Base-by-base conservation (phyloP, 257 asterid genomes). In the Penstemon newberryi region DNA sequence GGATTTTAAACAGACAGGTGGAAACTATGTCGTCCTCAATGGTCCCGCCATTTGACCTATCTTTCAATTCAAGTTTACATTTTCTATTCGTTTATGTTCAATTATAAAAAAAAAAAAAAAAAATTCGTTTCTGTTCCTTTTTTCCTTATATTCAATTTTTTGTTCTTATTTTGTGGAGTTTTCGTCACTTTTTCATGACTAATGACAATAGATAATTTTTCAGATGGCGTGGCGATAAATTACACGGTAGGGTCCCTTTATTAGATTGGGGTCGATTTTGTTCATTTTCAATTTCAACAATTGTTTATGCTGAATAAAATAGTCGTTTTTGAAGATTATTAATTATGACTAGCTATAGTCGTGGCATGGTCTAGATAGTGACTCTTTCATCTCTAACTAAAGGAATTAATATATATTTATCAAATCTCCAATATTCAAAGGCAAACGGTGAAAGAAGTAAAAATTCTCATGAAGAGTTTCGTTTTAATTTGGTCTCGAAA, bases 51-150 rank as follows among this genome's bases (percentile, higher is more conserved):
- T 38, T 64, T 15, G 18, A 43, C 42, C 39, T 53, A 44, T 57
- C 67, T 71, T 76, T 45, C 15, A 37, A 13, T 56, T 75, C 75
- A 69, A 63, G 79, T 53, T 50, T 43, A 61, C n/a, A 33, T 37
- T 65, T 60, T 40, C 45, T 33, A 47, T 58, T 63, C 4, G 8
- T 56, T 15, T 5, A 3, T n/a, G 39, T 42, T 7, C 33, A 25
- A 25, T 15, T 15, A 0, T 15, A 0, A 15, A 15, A 15, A 15
- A 15, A 15, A 15, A 15, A 15, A 15, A 15, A 15, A 15, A 0
- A 15, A 15, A 12, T 0, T 2, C 1, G 36, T 51, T 54, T 41
- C 9, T 15, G 60, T 50, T 37, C 61, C 57, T 56, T 10, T 13
- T 19, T n/a, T 15, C 67, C 66, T 7, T 13, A 5, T 44, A 18